Percentiles rank a stretch among this genome's conserved stretches.
Conservation (phyloP, 148 eudicot species). For the Cornus controversa region DNA sequence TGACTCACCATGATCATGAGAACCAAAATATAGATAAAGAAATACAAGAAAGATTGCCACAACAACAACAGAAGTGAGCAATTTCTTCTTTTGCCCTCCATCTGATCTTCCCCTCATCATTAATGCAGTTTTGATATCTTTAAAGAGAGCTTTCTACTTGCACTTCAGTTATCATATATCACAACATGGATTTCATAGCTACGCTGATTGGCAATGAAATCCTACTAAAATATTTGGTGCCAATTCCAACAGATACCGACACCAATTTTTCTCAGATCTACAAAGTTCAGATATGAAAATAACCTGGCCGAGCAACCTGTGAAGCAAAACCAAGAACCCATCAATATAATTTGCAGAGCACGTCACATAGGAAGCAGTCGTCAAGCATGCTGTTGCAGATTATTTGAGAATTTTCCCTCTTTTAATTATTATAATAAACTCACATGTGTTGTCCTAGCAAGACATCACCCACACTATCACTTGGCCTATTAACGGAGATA, state of each 20-base stretch:
- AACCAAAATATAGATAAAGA: conserved; percentile 77
- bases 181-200: conserved; percentile 15
- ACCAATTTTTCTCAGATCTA: not conserved
- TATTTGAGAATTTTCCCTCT: too few species aligned
- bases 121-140: conserved; percentile 9
- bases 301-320: not conserved
- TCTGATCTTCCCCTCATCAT: conserved; percentile 89
- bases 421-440: too few species aligned
- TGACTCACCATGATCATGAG: conserved; percentile 61
- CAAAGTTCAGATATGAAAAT: not conserved
- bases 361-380: not conserved
- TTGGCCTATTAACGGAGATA: too few species aligned
- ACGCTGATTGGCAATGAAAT: not conserved
- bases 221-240: not conserved
- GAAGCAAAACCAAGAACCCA: conserved; percentile 3
- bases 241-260: not conserved
- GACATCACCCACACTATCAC: too few species aligned
- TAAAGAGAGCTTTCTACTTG: conserved; percentile 4
- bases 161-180: conserved; percentile 7
- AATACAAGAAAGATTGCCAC: conserved; percentile 59
- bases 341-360: conserved; percentile 6
- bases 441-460: too few species aligned
- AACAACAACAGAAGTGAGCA: conserved; percentile 51
- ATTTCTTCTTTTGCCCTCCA: conserved; percentile 76
- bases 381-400: not conserved